Evolutionary conservation across 768 basidiomycete species (phyloP), one percentile per base, ranked within the genome.

Genomic region (Podaxis sp.): DNA sequence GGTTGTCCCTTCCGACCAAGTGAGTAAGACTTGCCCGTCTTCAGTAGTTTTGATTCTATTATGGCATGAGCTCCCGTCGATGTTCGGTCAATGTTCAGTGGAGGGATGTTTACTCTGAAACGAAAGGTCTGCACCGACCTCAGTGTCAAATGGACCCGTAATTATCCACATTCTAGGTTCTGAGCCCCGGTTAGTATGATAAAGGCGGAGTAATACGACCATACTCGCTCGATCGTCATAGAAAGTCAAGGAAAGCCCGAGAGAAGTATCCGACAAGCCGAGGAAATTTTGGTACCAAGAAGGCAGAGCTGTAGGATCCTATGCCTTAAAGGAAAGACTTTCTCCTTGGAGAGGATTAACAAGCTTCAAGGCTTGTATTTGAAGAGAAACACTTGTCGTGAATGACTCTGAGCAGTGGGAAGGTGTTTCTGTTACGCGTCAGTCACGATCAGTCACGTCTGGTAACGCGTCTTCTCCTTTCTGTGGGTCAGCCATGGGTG

Each of bases 1-100:
- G 76, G 74, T 46, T 72, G 71, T 1, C 78, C 82, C 70, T 82
- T 87, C 44, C 90, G 77, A 14, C 89, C 88, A 0, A 91, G 64
- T 0, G 66, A 38, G 59, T 89, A 86, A 11, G 74, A 75, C 38
- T 71, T 77, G 14, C 81, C 81, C 1, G 87, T 76, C 69, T 87
- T 90, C 47, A 92, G 74, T 21, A 90, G 70, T 67, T 90, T 91
- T 11, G 64, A 61, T 62, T 74, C 75, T 76, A 61, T 18, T 27
- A 35, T 35, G 23, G 47, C 50, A 36, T 50, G 14, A 57, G 47
- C 37, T 28, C 16, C 21, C 44, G 11, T 9, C 46, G 57, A 27
- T 21, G 56, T 28, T 21, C 42, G 13, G 42, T 38, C 40, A 21
- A 27, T 21, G 56, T 28, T 21, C 38, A 9, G 42, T 38, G 38